Evolutionary conservation across 495 filamentous ascomycete genomes (phyloP), one percentile per base, ranked within the genome.

Genomic region (Penicillium crystallinum): DNA sequence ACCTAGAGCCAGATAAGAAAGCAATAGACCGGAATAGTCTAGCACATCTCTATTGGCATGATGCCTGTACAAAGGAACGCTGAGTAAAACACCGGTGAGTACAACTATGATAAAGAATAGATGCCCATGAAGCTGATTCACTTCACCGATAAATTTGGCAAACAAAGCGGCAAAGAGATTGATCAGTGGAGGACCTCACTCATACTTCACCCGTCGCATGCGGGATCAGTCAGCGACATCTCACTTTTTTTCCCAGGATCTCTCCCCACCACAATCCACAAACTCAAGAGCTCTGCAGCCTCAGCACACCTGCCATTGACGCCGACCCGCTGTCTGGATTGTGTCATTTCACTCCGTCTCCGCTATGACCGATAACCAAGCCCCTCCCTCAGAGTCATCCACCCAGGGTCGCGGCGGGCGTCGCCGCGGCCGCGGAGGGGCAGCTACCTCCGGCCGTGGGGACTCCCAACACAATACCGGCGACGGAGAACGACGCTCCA

Each of bases 341-440:
- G 55, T 41, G 46, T 49, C 27, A 29, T 21, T 27, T 31, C 33
- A 29, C 11, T 1, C 33, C 35, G 19, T 57, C 21, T 48, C 42
- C 51, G 46, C 61, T 43, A 75, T 75, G 71, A 65, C 71, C 58
- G 71, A 75, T 34, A 59, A 61, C 43, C 60, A 65, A 43, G 49
- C 65, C n/a, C 29, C 66, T 27, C 45, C 57, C 27, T 52, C 63
- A 36, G 62, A 54, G 36, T 63, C 67, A 44, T 62, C 70, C 59
- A 54, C 57, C 59, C 63, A 63, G 27, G 58, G 51, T 43, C 70
- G 68, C 55, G 70, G 72, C 46, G 67, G 68, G 58, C 71, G 71
- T 56, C 70, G 71, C 45, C 70, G 71, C 33, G 71, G 71, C 53
- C 67, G 70, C 49, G 72, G 72, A 58, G 69, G 64, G 55, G 62